Evolutionary conservation across 2,329 filamentous ascomycete species (phyloP).

Genomic region (Fusarium agapanthi): DNA sequence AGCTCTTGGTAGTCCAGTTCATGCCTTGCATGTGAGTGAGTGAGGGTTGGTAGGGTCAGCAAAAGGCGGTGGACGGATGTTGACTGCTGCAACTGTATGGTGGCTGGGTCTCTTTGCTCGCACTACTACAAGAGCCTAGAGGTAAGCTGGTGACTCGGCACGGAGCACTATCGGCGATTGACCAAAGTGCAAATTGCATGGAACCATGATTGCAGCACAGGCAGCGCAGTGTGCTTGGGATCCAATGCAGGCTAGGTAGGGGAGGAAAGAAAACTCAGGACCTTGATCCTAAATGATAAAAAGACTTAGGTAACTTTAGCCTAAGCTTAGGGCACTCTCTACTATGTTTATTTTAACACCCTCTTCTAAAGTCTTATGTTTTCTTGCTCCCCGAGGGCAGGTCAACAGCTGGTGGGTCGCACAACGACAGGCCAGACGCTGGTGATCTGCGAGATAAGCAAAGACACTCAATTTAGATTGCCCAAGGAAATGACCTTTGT

Average conservation of each 20-base stretch:
- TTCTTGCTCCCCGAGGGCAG: too few species aligned
- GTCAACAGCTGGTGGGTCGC: constrained; percentile 29
- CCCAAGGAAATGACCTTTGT: background rate
- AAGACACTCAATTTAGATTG: background rate
- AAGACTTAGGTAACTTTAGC: too few species aligned
- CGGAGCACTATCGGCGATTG: constrained; percentile 30
- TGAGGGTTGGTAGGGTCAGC: constrained; percentile 11
- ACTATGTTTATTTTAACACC: too few species aligned
- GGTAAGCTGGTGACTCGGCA: constrained; percentile 23
- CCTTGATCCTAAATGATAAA: too few species aligned
- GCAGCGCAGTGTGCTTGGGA: background rate
- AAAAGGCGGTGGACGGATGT: constrained; percentile 35
- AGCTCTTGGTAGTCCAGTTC: background rate
- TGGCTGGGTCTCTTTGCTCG: constrained; percentile 9
- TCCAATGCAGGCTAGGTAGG: too few species aligned
- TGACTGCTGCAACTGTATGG: background rate
- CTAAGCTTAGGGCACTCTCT: too few species aligned
- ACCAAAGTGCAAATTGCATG: constrained; percentile 29
- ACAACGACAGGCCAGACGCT: constrained; percentile 5
- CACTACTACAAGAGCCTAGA: constrained; percentile 19
- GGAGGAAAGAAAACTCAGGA: too few species aligned
- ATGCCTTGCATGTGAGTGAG: background rate
- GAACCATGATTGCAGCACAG: constrained; percentile 33
- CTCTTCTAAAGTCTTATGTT: too few species aligned
- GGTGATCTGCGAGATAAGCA: constrained; percentile 37